Percentiles rank a stretch among this genome's conserved stretches.
phyloP scores from a whole-genome alignment of 495 filamentous ascomycete genomes.

The Platismatia glauca region DNA sequence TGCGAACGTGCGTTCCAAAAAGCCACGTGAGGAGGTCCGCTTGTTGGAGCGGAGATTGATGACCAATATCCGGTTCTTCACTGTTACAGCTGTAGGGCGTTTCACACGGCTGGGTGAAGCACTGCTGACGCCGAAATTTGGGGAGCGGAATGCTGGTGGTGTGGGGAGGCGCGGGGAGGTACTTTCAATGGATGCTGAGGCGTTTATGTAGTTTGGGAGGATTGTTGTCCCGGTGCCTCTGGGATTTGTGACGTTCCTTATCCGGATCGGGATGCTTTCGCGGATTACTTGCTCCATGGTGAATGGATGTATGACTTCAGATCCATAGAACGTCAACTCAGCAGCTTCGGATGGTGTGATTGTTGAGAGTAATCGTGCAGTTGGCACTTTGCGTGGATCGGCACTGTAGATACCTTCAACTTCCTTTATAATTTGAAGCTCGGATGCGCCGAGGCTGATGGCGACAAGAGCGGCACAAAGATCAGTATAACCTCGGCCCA shows the following conservation, averaged over 20 bases:
- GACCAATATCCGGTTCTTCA: conserved; percentile 87
- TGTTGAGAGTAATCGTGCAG: conserved; percentile 60
- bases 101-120: conserved; percentile 42
- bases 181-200: background rate
- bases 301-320: conserved; percentile 91
- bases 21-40: conserved; percentile 75
- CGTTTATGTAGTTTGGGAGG: conserved; percentile 36
- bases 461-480: conserved; percentile 75
- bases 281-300: conserved; percentile 98
- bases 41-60: conserved; percentile 94
- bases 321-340: conserved; percentile 85
- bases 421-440: conserved; percentile 89
- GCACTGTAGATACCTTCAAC: conserved; percentile 90
- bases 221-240: conserved; percentile 78
- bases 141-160: background rate
- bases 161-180: background rate
- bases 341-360: conserved; percentile 84
- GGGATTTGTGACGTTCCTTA: conserved; percentile 97
- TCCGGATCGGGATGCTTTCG: conserved; percentile 82
- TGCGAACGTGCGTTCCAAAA: conserved; percentile 80
- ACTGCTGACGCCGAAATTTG: background rate
- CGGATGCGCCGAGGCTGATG: conserved; percentile 51
- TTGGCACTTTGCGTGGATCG: conserved; percentile 81
- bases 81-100: conserved; percentile 87
- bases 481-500: conserved; percentile 83